Base-by-base conservation (phyloP, 352 stramenopile genomes). In the Thalassiosira livingstoniorum region DNA sequence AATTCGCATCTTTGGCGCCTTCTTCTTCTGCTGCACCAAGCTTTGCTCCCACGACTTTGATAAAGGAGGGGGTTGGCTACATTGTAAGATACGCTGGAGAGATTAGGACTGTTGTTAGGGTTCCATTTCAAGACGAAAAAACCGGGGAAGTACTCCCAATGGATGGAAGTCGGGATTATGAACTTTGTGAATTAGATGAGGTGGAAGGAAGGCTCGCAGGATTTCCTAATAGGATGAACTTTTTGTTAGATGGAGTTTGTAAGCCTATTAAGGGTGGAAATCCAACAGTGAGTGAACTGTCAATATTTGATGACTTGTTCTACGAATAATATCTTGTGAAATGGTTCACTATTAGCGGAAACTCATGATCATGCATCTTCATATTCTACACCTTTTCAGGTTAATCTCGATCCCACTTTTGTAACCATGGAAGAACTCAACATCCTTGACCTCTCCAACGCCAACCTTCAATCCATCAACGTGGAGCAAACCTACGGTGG, bases 151-250 rank as follows among this genome's bases (percentile, higher is more conserved):
- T 82, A 21, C 81, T 88, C 27, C 31, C 55, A 2, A 88, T 88
- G 82, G 69, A 82, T 55, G 75, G 82, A 0, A 77, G 39, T 15
- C 21, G 25, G 15, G 32, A 47, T 5, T 67, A 67, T 23, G 60
- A 54, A 45, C 62, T 88, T 0, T 88, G 82, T 60, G 71, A 85
- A 25, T 45, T 85, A 2, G 82, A 88, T 58, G 82, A 88, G 51
- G 72, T 88, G 0, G 75, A 88, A 51, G 82, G 82, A 51, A 35
- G 29, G 7, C 15, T 43, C 11, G 53, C 34, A 18, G 60, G 53
- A 4, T 23, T 18, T 37, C 15, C 27, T 1, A 67, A 67, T 21
- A 37, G 60, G 15, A 54, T 67, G 18, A 27, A 37, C 18, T 53
- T 67, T 67, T 5, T 67, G 4, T n/a, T 67, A 3, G 60, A 67